Base-by-base conservation (phyloP, 176 grass and related monocot species). In the Pharus latifolius region DNA sequence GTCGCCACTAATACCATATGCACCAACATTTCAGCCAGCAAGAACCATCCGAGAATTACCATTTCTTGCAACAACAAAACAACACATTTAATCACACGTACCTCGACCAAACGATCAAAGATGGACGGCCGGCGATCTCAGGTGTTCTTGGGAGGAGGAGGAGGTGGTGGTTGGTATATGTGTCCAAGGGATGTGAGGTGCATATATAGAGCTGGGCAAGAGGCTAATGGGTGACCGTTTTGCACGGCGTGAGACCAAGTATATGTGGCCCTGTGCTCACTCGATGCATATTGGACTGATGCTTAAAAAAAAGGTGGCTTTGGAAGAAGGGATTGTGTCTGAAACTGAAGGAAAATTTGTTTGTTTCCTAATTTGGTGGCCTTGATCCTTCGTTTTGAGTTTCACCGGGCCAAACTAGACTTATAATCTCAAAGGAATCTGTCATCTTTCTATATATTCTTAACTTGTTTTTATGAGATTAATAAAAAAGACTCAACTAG, bases 121-220 rank as follows among this genome's bases (percentile, higher is more conserved):
- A n/a, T n/a, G n/a, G 12, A 38, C 30, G 31, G 19, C 50, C 40
- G 28, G 7, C 30, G 33, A 44, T 49, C 73, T 77, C 49, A 33
- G 73, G 32, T 55, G 67, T 58, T 65, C 25, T 76, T 24, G 37
- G 16, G 32, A 38, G 26, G 70, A 47, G 13, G 46, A 17, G 48
- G 53, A 22, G 61, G 66, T 56, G 73, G 60, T 66, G 37, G 63
- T 63, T 75, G 69, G 64, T 80, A 56, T 57, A 18, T 78, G 51
- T 65, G 69, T 46, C 48, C 27, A 73, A 26, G 32, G 48, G 22
- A 13, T 40, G 50, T 68, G 63, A 37, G 18, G 14, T 23, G 27
- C 32, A 25, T 31, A 19, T 70, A 41, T 55, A 40, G 55, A 9
- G 57, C 12, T 14, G 38, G 22, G 60, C 19, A 8, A 23, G 13